Base-by-base conservation (phyloP, 208 protist species). In the Leishmania turanica region DNA sequence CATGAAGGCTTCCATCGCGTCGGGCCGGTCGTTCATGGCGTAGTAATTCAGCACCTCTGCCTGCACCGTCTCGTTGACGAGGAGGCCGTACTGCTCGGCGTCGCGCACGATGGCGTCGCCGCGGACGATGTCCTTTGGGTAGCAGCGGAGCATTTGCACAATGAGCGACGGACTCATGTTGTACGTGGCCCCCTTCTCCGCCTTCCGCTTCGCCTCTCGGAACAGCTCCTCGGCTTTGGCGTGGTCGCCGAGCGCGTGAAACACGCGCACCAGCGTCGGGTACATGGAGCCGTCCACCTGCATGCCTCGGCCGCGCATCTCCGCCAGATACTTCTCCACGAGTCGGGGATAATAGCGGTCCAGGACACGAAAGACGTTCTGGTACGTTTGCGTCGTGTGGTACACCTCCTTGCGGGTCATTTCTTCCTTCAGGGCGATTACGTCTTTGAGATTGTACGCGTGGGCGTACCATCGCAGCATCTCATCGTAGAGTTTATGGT, bases 281-380 rank as follows among this genome's bases (percentile, higher is more conserved):
- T 96, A 97, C 91, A 97, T 95, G 72, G 88, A 90, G 4, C 83
- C 74, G 34, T 98, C 96, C 54, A 97, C 87, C 49, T 87, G 81
- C 70, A 98, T 96, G 37, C 91, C 90, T 24, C 90, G 89, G 17
- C 64, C 72, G 8, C 91, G 93, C 93, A 97, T 96, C 80, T 98
- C 96, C 19, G 84, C 78, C 75, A 95, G 78, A 75, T 97, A 97
- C 85, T 96, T 94, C 79, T 97, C 93, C 54, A 97, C 92, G 83
- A 96, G 91, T 6, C 92, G 87, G 6, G 94, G 96, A 84, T 97
- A 98, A 78, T 97, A 96, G 77, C 93, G 96, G 78, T 96, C 94
- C 51, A 98, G 88, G 37, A 94, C 92, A 45, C 92, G 91, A 81
- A 98, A 97, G 1, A 97, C 84, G 77, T 96, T 91, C 34, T 89